Conservation (phyloP, 2,329 filamentous ascomycete species). For the Colletotrichum sp. region DNA sequence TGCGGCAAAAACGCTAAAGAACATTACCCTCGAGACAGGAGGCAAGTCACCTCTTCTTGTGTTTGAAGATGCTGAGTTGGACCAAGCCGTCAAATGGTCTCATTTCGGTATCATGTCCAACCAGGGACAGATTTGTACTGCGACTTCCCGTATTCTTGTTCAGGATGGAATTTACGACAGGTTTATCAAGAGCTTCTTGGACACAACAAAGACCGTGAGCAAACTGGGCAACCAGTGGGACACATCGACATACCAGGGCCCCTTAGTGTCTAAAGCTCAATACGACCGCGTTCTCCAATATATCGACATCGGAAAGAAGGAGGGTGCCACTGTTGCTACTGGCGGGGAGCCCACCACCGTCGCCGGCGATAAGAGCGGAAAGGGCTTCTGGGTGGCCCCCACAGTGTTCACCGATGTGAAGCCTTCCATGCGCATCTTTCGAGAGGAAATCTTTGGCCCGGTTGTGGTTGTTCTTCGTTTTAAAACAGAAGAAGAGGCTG, state of each 20-base stretch:
- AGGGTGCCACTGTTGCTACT: constrained; percentile 68
- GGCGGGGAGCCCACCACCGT: constrained; percentile 55
- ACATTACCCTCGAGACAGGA: constrained; percentile 70
- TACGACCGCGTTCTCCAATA: constrained; percentile 74
- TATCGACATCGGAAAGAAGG: constrained; percentile 70
- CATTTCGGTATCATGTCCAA: constrained; percentile 25
- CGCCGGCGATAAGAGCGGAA: constrained; percentile 32
- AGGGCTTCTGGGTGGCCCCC: constrained; percentile 49
- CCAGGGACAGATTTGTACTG: neutral
- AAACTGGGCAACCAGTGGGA: constrained; percentile 67
- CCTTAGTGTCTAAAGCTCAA: constrained; percentile 73
- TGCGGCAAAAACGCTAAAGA: constrained; percentile 68
- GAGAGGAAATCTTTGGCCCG: constrained; percentile 52
- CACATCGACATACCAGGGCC: constrained; percentile 73
- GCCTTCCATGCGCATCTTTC: constrained; percentile 45
- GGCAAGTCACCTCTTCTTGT: constrained; percentile 70
- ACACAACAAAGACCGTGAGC: neutral
- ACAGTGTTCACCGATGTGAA: constrained; percentile 49
- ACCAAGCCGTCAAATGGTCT: constrained; percentile 68
- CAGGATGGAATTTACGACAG: constrained; percentile 54
- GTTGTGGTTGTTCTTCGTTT: constrained; percentile 38
- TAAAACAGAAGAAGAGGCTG: neutral
- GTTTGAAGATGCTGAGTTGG: constrained; percentile 69
- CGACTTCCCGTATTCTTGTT: neutral
- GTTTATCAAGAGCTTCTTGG: constrained; percentile 65